Evolutionary conservation across 345 rosid species (phyloP), one percentile per base, ranked within the genome.

Genomic region (Populus alba): DNA sequence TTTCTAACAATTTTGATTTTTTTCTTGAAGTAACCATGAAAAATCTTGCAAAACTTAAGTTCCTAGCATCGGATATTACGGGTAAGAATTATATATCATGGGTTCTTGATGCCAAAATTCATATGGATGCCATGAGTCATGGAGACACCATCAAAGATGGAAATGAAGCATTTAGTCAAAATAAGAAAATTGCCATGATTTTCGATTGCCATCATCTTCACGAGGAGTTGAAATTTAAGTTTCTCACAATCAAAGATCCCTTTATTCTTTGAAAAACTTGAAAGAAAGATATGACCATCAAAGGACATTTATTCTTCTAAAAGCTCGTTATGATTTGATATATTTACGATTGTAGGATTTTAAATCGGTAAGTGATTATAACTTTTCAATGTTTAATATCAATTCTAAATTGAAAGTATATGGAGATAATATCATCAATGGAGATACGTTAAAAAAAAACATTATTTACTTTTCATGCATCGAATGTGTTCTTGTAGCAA

Each of bases 321-420:
- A 37, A 59, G 53, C 76, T 37, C 29, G 20, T 11, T 33, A 73
- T 73, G 47, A 73, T 29, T 73, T 45, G 76, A 59, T 31, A 3
- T 68, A 73, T 33, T 57, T 55, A 7, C 22, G 20, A 8, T 35
- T 73, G 9, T 49, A 73, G 35, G 47, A 73, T 73, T 73, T 73
- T 18, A 73, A 73, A 73, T 53, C 68, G 9, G 67, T 59, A 16
- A 55, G 33, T 35, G 68, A 73, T 22, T 73, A 73, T n/a, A 73
- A 39, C 8, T 7, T 7, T 39, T 9, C 8, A 39, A 8, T 39
- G 43, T 39, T 39, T 39, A 8, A 39, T 33, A 29, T 57, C 68
- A 53, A 22, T 72, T 39, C 8, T 39, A 39, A 8, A 8, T 39
- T 39, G 10, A 39, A 39, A 39, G 8, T 39, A 39, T 8, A 22